Conservation (phyloP, 163 green algal species). For the Scenedesmus sp. region DNA sequence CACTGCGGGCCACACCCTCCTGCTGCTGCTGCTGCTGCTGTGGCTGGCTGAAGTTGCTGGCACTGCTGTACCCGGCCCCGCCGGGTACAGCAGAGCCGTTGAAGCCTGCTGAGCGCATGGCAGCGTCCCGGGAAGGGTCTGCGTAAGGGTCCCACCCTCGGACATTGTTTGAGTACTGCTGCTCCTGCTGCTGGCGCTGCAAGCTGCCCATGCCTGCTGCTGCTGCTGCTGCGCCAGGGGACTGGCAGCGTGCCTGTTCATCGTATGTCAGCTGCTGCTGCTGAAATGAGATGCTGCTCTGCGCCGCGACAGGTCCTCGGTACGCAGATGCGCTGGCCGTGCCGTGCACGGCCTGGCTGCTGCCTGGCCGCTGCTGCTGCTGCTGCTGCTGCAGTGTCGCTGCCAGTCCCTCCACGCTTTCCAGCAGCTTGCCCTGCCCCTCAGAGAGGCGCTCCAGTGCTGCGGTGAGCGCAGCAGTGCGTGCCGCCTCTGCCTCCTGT, state of each 20-base stretch:
- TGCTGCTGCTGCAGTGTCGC: not conserved
- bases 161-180: not conserved
- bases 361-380: slow-evolving; percentile 17
- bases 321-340: not conserved
- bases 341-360: not conserved
- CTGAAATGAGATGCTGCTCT: slow-evolving; percentile 7
- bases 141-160: not conserved
- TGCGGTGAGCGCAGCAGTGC: slow-evolving; percentile 33
- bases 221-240: slow-evolving; percentile 2
- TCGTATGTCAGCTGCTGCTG: not conserved
- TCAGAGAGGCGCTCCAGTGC: slow-evolving; percentile 38
- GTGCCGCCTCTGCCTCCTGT: slow-evolving; percentile 32
- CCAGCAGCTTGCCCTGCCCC: slow-evolving; percentile 19
- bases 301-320: not conserved
- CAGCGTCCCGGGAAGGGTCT: not conserved
- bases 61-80: not conserved
- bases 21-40: slow-evolving; percentile 15
- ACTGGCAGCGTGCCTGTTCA: slow-evolving; percentile 29
- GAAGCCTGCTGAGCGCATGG: not conserved
- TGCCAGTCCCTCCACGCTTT: slow-evolving; percentile 8
- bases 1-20: not conserved
- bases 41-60: not conserved
- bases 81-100: not conserved
- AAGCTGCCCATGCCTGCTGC: not conserved
- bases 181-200: slow-evolving; percentile 20